Percentiles rank a stretch among this genome's conserved stretches.
phyloP scores from a whole-genome alignment of 2,329 filamentous ascomycete species.

The Talaromyces piceae region DNA sequence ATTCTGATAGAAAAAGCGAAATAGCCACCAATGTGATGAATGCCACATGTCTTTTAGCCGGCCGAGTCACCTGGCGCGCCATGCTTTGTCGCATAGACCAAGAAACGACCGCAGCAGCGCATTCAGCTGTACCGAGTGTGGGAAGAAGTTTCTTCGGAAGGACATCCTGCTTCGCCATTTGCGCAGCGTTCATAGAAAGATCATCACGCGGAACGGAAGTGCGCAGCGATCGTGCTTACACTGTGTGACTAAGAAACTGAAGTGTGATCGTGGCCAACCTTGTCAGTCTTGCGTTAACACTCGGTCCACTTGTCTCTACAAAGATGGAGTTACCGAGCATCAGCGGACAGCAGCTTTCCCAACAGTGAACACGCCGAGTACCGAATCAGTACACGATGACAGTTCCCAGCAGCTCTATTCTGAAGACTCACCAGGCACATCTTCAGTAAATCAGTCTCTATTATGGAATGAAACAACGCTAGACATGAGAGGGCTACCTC shows the following conservation, averaged over 20 bases:
- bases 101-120: not conserved
- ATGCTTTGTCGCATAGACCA: conserved; percentile 3
- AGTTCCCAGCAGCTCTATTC: not conserved
- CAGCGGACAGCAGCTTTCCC: not conserved
- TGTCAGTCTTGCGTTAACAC: conserved; percentile 2
- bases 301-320: conserved; percentile 1
- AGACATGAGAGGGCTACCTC: not conserved
- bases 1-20: not conserved
- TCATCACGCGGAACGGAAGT: conserved; percentile 1
- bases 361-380: not conserved
- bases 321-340: not conserved
- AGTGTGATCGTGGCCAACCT: conserved; percentile 4
- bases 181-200: conserved; percentile 2
- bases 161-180: conserved; percentile 7
- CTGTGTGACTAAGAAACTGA: conserved; percentile 2
- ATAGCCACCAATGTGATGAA: conserved; percentile 2
- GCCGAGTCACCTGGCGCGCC: conserved; percentile 4
- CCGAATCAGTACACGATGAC: not conserved
- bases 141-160: conserved; percentile 3
- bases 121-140: conserved; percentile 1
- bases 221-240: conserved; percentile 1
- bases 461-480: not conserved
- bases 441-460: not conserved
- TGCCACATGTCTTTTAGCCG: conserved; percentile 3
- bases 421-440: not conserved